Conservation (phyloP, 139 green algal genomes). For the Raphidocelis subcapitata region DNA sequence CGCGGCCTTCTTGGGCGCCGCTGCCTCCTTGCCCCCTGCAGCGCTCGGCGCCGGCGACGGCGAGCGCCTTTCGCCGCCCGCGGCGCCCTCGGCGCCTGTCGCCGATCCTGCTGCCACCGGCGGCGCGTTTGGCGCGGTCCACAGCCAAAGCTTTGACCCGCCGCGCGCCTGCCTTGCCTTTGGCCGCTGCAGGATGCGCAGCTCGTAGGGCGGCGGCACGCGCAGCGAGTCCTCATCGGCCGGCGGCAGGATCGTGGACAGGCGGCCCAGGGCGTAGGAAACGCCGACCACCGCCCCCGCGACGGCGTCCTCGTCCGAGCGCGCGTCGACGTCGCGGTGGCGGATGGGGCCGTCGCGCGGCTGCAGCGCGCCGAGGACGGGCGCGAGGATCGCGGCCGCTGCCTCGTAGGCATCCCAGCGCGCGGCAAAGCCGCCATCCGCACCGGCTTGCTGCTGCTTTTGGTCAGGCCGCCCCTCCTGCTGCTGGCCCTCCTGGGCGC, state of each 20-base stretch:
- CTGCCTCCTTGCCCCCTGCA: not conserved
- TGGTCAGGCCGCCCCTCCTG: not conserved
- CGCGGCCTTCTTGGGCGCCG: not conserved
- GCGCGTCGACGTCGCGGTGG: constrained; percentile 11
- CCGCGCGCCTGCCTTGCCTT: not conserved
- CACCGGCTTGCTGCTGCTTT: not conserved
- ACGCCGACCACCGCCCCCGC: constrained; percentile 41
- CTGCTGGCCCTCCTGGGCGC: not conserved
- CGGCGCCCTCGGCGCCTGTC: not conserved
- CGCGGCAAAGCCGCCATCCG: constrained; percentile 2
- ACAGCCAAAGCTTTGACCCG: constrained; percentile 10
- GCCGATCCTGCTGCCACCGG: not conserved
- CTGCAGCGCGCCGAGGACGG: not conserved
- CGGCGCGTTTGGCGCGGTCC: not conserved
- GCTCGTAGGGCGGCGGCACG: constrained; percentile 55
- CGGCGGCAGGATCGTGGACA: constrained; percentile 37
- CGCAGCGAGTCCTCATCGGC: constrained; percentile 39
- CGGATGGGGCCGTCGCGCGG: not conserved
- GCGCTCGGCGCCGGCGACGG: not conserved
- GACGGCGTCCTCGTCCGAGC: not conserved
- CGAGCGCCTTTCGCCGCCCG: not conserved
- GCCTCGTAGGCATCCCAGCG: constrained; percentile 9
- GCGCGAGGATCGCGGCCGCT: not conserved
- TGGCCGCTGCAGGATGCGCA: constrained; percentile 39
- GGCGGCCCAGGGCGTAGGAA: constrained; percentile 39